Evolutionary conservation across 305 asterid species (phyloP).

Genomic region (Fraxinus greggii): DNA sequence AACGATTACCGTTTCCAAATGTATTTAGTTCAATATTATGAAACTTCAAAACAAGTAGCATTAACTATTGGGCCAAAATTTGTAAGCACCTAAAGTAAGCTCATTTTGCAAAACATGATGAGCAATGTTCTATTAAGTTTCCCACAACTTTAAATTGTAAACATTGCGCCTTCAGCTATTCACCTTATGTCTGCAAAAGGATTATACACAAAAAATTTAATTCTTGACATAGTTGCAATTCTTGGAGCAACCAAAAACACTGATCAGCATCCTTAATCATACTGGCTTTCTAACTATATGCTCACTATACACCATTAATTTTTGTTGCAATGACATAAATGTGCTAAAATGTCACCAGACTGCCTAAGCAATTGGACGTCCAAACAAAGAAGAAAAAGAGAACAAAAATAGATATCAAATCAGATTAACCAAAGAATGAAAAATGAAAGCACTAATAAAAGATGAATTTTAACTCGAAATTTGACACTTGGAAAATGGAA

Average conservation of each 20-base stretch:
- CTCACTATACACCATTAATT: neutral
- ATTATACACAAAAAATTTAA: neutral
- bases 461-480: neutral
- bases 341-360: neutral
- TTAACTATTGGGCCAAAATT: neutral
- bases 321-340: neutral
- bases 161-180: neutral
- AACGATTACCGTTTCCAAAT: neutral
- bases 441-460: neutral
- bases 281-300: neutral
- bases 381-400: neutral
- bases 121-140: neutral
- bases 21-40: neutral
- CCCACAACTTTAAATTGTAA: neutral
- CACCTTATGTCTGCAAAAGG: neutral
- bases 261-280: neutral
- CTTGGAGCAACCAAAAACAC: neutral
- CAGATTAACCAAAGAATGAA: neutral
- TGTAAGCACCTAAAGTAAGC: neutral
- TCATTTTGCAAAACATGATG: neutral
- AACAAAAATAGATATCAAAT: neutral
- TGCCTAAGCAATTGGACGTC: neutral
- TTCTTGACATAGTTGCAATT: neutral
- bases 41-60: neutral
- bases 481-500: neutral